Evolutionary conservation across 1,284 basidiomycete genomes (phyloP), one percentile per base, ranked within the genome.

Genomic region (Pseudozyma hubeiensis): DNA sequence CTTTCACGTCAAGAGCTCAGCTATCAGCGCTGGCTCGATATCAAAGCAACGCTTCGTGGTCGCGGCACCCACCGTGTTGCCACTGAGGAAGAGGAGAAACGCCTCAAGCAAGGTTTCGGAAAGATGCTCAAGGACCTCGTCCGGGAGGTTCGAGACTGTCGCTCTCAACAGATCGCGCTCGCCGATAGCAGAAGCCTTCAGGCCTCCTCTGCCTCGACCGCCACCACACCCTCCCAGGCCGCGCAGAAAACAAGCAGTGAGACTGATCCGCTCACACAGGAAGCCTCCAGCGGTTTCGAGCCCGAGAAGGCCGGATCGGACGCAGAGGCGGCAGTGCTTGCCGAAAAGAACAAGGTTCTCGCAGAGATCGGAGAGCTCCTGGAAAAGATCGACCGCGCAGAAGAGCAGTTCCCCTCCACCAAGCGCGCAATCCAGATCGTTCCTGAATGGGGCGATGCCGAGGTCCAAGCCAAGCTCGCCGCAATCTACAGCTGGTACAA

Each of bases 21-120:
- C 64, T 84, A 86, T 56, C 69, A 81, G 89, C 90, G 81, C 88
- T 99, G 96, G 96, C 88, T 96, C 73, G 93, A 92, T 61, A 89
- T 98, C 48, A 90, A 93, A 45, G 96, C 97, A 40, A 91, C 90
- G 75, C 88, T 97, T 40, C 89, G 93, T 77, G 91, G 91, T 3
- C 53, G 75, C 16, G 68, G 67, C 16, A 40, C 74, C 30, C 62
- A 63, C 13, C 59, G 63, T 5, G 88, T 91, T 52, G 90, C 91
- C 3, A 89, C 92, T 45, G 91, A 90, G 50, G 92, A 95, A 80
- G 96, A 98, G 86, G 89, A 89, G 75, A 89, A 89, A 79, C 88
- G 89, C 57, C 87, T 97, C 46, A 92, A 94, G 61, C 93, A 96
- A 78, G 89, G 91, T 67, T 88, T 94, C 65, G 86, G 92, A 69